Conservation (phyloP, 305 asterid species). For the Caryopteris hybrid region DNA sequence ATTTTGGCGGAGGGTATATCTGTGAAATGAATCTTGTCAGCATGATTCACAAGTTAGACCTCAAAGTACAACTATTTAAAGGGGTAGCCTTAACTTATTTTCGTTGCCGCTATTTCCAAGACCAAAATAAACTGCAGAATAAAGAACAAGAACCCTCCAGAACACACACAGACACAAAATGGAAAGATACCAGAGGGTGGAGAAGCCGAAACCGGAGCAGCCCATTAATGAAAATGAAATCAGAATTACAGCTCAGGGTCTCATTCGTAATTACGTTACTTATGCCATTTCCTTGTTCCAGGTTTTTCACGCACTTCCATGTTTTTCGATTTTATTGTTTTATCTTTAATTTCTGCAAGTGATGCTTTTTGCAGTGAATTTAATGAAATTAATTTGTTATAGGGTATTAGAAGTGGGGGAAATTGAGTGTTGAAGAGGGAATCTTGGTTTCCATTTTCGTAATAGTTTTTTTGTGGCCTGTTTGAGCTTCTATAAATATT, state of each 20-base stretch:
- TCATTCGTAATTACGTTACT: slow-evolving; percentile 49
- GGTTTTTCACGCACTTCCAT: no score
- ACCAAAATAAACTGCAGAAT: not conserved
- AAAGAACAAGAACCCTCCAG: slow-evolving; percentile 20
- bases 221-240: slow-evolving; percentile 52
- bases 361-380: not conserved
- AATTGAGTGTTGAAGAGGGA: no score
- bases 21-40: no score
- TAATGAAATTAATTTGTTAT: not conserved
- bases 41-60: not conserved
- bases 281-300: slow-evolving; percentile 53
- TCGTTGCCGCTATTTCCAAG: slow-evolving; percentile 13
- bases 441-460: no score
- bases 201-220: slow-evolving; percentile 44
- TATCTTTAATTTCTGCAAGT: not conserved
- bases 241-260: slow-evolving; percentile 58
- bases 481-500: no score
- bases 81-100: not conserved
- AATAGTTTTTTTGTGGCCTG: no score
- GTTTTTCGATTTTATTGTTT: not conserved
- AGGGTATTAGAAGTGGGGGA: not conserved
- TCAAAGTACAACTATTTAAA: not conserved
- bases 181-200: slow-evolving; percentile 58
- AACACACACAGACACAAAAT: slow-evolving; percentile 13
- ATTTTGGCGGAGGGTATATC: no score